Evolutionary conservation across 1,139 yeast species (phyloP).

Genomic region (Geotrichum fermentans): DNA sequence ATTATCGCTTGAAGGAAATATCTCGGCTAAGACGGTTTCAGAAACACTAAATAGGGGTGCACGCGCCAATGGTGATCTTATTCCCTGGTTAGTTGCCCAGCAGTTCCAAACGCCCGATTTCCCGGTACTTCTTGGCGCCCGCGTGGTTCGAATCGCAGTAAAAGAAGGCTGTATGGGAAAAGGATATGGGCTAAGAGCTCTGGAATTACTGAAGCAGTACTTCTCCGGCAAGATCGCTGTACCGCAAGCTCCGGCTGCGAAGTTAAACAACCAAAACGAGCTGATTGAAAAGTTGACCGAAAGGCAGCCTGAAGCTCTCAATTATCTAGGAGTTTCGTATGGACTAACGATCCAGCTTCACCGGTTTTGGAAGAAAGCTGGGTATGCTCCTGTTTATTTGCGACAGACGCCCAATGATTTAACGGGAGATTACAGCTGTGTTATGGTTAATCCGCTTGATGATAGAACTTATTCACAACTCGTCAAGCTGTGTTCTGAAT

Average conservation of each 20-base stretch:
- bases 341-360: conserved; percentile 83
- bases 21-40: conserved; percentile 86
- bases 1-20: conserved; percentile 91
- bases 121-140: conserved; percentile 92
- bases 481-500: conserved; percentile 73
- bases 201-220: conserved; percentile 78
- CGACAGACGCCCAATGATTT: conserved; percentile 94
- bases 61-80: conserved; percentile 95
- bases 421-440: conserved; percentile 96
- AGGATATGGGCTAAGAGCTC: conserved; percentile 94
- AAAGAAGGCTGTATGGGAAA: conserved; percentile 91
- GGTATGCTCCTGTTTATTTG: conserved; percentile 81
- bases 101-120: conserved; percentile 97
- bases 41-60: conserved; percentile 84
- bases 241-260: not conserved
- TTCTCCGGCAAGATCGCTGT: conserved; percentile 79
- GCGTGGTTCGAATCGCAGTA: conserved; percentile 93
- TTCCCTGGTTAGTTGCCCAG: conserved; percentile 95
- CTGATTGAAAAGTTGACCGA: not conserved
- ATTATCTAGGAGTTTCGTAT: conserved; percentile 91
- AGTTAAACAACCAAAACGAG: conserved; percentile 50
- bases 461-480: conserved; percentile 56
- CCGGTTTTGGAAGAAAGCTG: conserved; percentile 85
- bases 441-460: conserved; percentile 73
- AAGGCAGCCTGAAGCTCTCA: conserved; percentile 27